Evolutionary conservation across 345 rosid species (phyloP).

Genomic region (Lepidium aucheri): DNA sequence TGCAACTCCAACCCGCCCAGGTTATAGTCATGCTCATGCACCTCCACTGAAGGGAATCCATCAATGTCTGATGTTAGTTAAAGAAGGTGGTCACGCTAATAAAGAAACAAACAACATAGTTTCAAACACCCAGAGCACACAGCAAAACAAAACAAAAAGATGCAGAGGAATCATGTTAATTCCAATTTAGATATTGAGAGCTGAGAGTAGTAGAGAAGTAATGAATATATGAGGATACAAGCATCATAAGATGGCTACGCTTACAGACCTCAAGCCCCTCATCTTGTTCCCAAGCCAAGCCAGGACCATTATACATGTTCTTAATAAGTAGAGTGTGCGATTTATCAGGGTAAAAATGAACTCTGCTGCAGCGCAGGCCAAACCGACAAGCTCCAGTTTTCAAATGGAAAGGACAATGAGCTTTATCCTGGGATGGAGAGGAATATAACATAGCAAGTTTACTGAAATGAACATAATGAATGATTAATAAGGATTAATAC

Average conservation of each 20-base stretch:
- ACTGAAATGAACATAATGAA: background rate
- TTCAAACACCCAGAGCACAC: background rate
- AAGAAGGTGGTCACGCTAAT: conserved; percentile 35
- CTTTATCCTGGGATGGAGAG: conserved; percentile 62
- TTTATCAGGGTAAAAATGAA: conserved; percentile 84
- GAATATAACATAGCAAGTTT: background rate
- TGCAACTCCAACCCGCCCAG: conserved; percentile 38
- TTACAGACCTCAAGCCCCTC: conserved; percentile 99
- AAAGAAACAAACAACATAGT: conserved; percentile 12
- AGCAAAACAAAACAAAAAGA: conserved; percentile 10
- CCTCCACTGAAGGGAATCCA: conserved; percentile 42
- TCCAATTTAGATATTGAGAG: background rate
- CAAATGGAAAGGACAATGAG: conserved; percentile 95
- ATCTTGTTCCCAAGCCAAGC: conserved; percentile 94
- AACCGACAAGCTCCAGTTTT: conserved; percentile 96
- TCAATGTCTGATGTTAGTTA: conserved; percentile 49
- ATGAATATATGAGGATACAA: conserved; percentile 67
- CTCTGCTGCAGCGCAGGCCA: conserved; percentile 94
- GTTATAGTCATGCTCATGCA: conserved; percentile 47
- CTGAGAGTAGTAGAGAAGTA: background rate
- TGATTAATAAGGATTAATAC: background rate
- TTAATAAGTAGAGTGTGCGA: conserved; percentile 81
- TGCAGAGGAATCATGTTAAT: background rate
- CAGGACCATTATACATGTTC: conserved; percentile 96
- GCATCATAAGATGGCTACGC: conserved; percentile 54